phyloP scores from a whole-genome alignment of 2,329 filamentous ascomycete genomes.

The Chrysoporthe puriensis region DNA sequence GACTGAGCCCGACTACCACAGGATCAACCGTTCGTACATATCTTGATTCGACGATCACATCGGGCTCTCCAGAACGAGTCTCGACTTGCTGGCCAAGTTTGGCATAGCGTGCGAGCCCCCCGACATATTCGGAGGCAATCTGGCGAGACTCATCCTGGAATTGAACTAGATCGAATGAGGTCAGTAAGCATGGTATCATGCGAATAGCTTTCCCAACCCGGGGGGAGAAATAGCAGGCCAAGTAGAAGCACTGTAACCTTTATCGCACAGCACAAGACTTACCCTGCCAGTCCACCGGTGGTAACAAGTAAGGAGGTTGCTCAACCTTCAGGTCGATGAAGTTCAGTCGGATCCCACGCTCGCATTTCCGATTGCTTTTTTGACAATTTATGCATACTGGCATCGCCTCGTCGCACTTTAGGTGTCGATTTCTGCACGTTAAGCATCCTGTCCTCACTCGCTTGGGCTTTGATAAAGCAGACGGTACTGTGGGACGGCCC shows the following conservation, averaged over 20 bases:
- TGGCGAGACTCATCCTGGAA: slow-evolving; percentile 89
- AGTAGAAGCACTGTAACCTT: not conserved
- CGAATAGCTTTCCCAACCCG: not conserved
- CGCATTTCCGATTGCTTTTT: slow-evolving; percentile 85
- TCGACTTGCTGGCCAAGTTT: slow-evolving; percentile 49
- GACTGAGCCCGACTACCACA: not conserved
- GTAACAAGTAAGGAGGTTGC: slow-evolving; percentile 64
- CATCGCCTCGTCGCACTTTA: slow-evolving; percentile 83
- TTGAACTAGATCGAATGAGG: slow-evolving; percentile 52
- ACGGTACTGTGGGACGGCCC: slow-evolving; percentile 2
- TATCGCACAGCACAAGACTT: slow-evolving; percentile 31
- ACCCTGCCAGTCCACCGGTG: slow-evolving; percentile 68
- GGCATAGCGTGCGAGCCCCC: slow-evolving; percentile 75
- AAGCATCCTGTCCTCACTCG: slow-evolving; percentile 88
- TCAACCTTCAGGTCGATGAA: slow-evolving; percentile 85
- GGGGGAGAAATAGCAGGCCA: not conserved
- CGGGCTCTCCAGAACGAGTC: slow-evolving; percentile 36
- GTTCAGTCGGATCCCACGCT: slow-evolving; percentile 83
- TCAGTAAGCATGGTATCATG: slow-evolving; percentile 20
- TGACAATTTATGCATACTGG: slow-evolving; percentile 76
- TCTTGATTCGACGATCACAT: slow-evolving; percentile 33
- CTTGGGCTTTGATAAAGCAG: slow-evolving; percentile 64
- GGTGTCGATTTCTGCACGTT: slow-evolving; percentile 85
- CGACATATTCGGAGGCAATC: slow-evolving; percentile 88
- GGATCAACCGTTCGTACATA: not conserved